Evolutionary conservation across 768 basidiomycete genomes (phyloP).

Genomic region (Hericium erinaceus): DNA sequence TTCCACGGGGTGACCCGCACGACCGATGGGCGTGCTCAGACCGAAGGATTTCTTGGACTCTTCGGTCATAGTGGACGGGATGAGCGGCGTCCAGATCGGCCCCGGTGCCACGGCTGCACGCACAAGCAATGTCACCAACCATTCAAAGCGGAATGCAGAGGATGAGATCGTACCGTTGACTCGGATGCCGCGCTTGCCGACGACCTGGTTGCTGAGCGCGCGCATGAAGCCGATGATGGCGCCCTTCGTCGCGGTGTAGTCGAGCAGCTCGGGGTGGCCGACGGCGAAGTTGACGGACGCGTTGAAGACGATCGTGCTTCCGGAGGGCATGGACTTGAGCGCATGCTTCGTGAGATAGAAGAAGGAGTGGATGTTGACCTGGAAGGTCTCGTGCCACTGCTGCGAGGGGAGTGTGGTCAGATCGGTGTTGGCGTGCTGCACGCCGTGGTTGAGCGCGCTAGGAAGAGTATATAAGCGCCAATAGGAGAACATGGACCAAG

Average conservation of each 20-base stretch:
- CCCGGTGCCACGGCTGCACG: constrained; percentile 30
- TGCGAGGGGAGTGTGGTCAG: constrained; percentile 27
- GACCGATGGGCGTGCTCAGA: constrained; percentile 30
- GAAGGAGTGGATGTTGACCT: constrained; percentile 31
- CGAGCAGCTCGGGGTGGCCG: constrained; percentile 38
- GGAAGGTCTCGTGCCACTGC: constrained; percentile 35
- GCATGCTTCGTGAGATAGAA: constrained; percentile 41
- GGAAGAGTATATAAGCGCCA: neutral
- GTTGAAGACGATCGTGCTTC: constrained; percentile 34
- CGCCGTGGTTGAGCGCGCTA: constrained; percentile 36
- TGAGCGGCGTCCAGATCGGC: constrained; percentile 42
- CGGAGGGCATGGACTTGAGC: constrained; percentile 33
- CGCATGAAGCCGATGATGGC: constrained; percentile 40
- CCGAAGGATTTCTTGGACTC: constrained; percentile 25
- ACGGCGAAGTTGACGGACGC: constrained; percentile 34
- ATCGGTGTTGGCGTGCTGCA: constrained; percentile 31
- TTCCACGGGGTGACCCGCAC: constrained; percentile 44
- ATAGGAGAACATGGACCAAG: neutral
- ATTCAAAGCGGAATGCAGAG: neutral
- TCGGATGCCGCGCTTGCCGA: constrained; percentile 38
- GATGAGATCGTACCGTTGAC: constrained; percentile 26
- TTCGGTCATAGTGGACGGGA: constrained; percentile 28
- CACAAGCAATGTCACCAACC: neutral
- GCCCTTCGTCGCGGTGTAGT: constrained; percentile 49
- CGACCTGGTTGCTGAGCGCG: constrained; percentile 40